Percentiles rank a stretch among this genome's conserved stretches.
Evolutionary conservation across 2,329 filamentous ascomycete species (phyloP).

Genomic region (Pestalotiopsis sp.): DNA sequence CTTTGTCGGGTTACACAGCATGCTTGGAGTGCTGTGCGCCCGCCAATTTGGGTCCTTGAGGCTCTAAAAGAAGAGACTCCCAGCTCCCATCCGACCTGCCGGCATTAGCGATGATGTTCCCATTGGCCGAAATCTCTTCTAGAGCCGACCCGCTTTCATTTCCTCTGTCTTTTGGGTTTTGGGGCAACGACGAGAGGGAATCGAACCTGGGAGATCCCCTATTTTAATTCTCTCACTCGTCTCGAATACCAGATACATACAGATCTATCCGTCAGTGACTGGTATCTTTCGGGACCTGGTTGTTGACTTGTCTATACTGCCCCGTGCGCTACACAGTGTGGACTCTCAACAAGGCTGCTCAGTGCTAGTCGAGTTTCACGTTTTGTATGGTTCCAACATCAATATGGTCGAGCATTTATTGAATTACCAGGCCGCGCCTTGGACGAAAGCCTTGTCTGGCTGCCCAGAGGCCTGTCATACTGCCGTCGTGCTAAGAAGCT

Average conservation of each 20-base stretch:
- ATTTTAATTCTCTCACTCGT: background rate
- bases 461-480: background rate
- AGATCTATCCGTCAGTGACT: background rate
- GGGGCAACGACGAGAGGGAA: background rate
- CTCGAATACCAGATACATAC: background rate
- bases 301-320: background rate
- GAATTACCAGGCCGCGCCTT: background rate
- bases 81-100: conserved; percentile 4
- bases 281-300: background rate
- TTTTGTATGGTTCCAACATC: background rate
- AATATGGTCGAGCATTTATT: background rate
- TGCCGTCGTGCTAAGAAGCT: background rate
- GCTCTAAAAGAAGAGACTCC: background rate
- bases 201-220: conserved; percentile 4
- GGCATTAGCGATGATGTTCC: conserved; percentile 16
- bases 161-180: conserved; percentile 5
- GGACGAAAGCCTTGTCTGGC: background rate
- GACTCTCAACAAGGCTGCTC: background rate
- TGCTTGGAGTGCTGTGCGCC: background rate
- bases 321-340: background rate
- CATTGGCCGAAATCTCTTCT: conserved; percentile 12
- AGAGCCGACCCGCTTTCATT: conserved; percentile 13
- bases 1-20: background rate
- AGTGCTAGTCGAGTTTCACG: background rate
- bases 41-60: background rate